These are phyloP conservation scores for Pyrenula aspistea DNA, from an alignment of 495 filamentous ascomycete species.

Conservation along the genomic window DNA sequence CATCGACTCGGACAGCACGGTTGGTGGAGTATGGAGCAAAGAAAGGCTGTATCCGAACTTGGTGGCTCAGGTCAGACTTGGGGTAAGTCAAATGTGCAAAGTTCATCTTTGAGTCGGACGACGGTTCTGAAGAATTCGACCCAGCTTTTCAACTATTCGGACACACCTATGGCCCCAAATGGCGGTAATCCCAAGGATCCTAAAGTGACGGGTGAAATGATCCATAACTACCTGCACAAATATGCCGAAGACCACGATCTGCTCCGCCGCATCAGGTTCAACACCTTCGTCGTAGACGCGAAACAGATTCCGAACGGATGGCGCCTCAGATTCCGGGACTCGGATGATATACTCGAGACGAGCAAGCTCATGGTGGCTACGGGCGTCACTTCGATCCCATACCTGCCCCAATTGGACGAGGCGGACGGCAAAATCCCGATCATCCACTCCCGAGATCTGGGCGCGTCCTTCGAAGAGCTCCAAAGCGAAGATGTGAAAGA, in stretches of 20 bases:
- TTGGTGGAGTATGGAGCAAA: constrained; percentile 22
- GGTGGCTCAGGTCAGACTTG: constrained; percentile 5
- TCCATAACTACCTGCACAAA: constrained; percentile 12
- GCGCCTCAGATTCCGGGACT: not conserved
- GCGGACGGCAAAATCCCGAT: constrained; percentile 10
- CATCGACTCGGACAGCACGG: constrained; percentile 12
- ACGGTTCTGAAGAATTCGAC: constrained; percentile 7
- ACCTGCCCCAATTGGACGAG: constrained; percentile 19
- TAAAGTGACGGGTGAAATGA: constrained; percentile 4
- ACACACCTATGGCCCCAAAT: constrained; percentile 11
- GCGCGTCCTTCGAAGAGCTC: constrained; percentile 7
- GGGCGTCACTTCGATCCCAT: constrained; percentile 25
- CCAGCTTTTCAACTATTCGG: constrained; percentile 14
- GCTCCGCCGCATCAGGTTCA: constrained; percentile 11
- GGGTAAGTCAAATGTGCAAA: too few species aligned
- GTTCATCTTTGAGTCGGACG: too few species aligned
- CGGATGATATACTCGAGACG: not conserved
- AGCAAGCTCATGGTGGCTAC: constrained; percentile 31
- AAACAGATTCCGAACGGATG: constrained; percentile 6
- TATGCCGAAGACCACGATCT: constrained; percentile 16
- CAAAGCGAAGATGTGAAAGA: constrained; percentile 9
- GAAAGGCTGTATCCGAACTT: constrained; percentile 7
- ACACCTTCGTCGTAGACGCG: constrained; percentile 6
- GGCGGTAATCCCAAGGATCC: constrained; percentile 2
- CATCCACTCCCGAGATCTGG: constrained; percentile 30